phyloP scores from a whole-genome alignment of 352 stramenopile species.

The Phytophthora boehmeriae region DNA sequence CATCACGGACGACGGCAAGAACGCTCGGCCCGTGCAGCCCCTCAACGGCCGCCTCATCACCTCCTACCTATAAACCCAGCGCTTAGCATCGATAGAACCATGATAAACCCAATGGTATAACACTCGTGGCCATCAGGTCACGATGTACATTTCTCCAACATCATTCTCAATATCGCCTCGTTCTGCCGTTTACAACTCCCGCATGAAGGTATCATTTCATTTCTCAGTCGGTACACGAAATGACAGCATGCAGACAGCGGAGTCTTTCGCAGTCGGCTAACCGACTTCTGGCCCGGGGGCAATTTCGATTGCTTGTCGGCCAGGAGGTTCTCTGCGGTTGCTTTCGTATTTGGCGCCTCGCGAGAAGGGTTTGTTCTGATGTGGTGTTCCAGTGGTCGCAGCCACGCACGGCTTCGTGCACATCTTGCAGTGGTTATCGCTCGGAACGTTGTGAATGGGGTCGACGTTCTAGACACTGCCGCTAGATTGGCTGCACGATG shows the following conservation, averaged over 20 bases:
- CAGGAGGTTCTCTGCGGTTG: constrained; percentile 11
- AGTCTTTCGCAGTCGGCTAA: too few relatives aligned
- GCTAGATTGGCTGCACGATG: constrained; percentile 6
- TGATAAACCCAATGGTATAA: neutral
- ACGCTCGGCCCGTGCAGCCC: constrained; percentile 34
- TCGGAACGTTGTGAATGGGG: constrained; percentile 11
- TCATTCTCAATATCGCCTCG: too few relatives aligned
- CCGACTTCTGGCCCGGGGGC: constrained; percentile 1
- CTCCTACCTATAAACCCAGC: neutral
- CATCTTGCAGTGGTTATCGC: constrained; percentile 16
- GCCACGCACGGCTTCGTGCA: constrained; percentile 17
- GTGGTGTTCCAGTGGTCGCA: constrained; percentile 4
- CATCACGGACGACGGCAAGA: constrained; percentile 33
- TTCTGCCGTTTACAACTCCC: too few relatives aligned
- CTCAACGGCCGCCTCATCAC: constrained; percentile 32
- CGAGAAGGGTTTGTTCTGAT: constrained; percentile 7
- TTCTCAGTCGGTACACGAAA: neutral
- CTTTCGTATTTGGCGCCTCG: constrained; percentile 8
- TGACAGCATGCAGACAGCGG: constrained; percentile 9
- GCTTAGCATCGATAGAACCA: neutral
- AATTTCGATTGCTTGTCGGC: neutral
- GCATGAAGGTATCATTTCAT: neutral
- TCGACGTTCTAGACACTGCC: constrained; percentile 9
- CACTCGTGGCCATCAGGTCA: too few relatives aligned
- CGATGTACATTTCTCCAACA: constrained; percentile 3